Evolutionary conservation across 1,139 yeast genomes (phyloP).

Genomic region (Yamadazyma atlantica): DNA sequence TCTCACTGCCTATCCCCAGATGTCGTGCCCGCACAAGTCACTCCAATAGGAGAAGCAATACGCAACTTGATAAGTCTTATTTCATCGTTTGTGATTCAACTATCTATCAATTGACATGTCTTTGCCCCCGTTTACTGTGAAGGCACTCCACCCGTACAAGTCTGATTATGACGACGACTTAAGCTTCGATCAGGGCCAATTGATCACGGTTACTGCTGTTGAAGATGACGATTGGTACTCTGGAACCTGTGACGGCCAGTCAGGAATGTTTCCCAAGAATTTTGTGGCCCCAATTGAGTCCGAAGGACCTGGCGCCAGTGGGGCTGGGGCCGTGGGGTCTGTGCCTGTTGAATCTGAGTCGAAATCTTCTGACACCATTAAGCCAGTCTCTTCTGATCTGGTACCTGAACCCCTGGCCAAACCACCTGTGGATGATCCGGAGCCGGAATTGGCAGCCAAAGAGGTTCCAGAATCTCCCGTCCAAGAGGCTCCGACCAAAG

Average conservation of each 20-base stretch:
- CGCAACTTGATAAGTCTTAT: too few species aligned
- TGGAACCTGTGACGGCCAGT: conserved; percentile 58
- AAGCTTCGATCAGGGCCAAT: conserved; percentile 63
- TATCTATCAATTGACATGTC: conserved; percentile 6
- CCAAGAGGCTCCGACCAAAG: too few species aligned
- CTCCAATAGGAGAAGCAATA: too few species aligned
- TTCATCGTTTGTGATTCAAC: not conserved
- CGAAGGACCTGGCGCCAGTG: not conserved
- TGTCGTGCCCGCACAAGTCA: too few species aligned
- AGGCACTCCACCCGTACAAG: conserved; percentile 67
- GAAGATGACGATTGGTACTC: conserved; percentile 93
- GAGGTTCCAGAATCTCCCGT: too few species aligned
- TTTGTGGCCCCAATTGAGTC: conserved; percentile 58
- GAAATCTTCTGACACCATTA: too few species aligned
- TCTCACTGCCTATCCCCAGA: too few species aligned
- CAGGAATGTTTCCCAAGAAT: conserved; percentile 87
- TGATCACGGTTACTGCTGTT: conserved; percentile 68
- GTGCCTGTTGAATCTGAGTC: too few species aligned
- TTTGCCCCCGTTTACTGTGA: conserved; percentile 61
- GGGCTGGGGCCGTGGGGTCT: too few species aligned
- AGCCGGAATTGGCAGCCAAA: not conserved
- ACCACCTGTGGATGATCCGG: not conserved
- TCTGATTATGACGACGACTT: conserved; percentile 88
- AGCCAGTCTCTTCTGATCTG: too few species aligned
- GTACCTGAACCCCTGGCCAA: too few species aligned